These are phyloP conservation scores for Pythium utonaiense DNA, from an alignment of 352 stramenopile species.

Conservation along the genomic window DNA sequence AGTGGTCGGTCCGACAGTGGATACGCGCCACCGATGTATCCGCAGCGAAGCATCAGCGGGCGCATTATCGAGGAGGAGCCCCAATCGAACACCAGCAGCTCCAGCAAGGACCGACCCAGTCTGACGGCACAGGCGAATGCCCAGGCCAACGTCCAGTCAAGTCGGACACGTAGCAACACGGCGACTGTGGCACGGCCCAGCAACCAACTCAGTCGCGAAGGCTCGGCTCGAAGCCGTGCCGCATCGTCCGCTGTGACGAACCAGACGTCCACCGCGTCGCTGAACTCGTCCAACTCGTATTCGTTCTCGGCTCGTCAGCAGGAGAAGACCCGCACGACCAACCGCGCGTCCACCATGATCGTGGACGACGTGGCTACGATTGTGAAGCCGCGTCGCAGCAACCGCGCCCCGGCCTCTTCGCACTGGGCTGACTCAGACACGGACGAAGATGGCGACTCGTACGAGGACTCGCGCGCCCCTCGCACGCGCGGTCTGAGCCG, in stretches of 20 bases:
- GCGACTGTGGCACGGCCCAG: background rate
- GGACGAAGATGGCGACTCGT: constrained; percentile 48
- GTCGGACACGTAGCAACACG: constrained; percentile 19
- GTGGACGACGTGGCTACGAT: constrained; percentile 48
- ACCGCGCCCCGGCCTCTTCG: background rate
- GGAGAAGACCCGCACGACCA: constrained; percentile 22
- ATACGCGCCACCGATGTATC: background rate
- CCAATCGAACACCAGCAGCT: no score
- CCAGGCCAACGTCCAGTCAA: background rate
- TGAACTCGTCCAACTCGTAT: constrained; percentile 17
- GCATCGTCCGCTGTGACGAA: background rate
- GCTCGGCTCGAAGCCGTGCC: constrained; percentile 9
- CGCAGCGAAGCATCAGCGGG: constrained; percentile 13
- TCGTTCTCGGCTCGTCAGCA: constrained; percentile 21
- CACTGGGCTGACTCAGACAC: constrained; percentile 62
- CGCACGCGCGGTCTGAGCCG: constrained; percentile 50
- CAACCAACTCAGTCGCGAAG: constrained; percentile 9
- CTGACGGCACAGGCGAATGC: background rate
- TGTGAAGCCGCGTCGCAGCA: constrained; percentile 36
- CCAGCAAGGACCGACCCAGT: background rate
- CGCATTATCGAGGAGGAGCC: constrained; percentile 8
- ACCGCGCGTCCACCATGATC: constrained; percentile 30
- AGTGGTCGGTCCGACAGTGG: constrained; percentile 2
- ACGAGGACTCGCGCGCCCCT: constrained; percentile 55
- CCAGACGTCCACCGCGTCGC: background rate